Evolutionary conservation across 2,329 filamentous ascomycete genomes (phyloP), one percentile per base, ranked within the genome.

Genomic region (Proliferodiscus dingleyae): DNA sequence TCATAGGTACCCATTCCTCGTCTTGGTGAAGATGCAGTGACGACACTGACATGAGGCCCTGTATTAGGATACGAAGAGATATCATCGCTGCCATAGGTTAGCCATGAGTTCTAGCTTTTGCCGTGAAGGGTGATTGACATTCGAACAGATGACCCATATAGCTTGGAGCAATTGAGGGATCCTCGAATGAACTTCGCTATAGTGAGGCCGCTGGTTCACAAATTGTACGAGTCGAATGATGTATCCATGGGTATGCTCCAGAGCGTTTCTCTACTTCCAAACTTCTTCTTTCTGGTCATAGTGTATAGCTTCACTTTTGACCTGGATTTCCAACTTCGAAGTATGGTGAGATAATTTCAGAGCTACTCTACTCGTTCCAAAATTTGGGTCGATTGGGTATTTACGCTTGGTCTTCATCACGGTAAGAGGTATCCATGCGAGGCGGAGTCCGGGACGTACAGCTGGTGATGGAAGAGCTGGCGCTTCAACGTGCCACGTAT

Each of bases 131-230:
- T 15, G 7, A 28, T 24, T 37, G 10, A 15, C 16, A 7, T 40
- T 21, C 37, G 42, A 29, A 39, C 55, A 75, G 78, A 81, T 63
- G 78, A 81, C 62, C 77, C 78, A 19, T 81, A 81, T 60, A 87
- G 80, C 46, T 70, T 85, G 45, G 85, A 89, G 56, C 87, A 93
- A 69, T 71, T 94, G 52, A 79, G 83, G 59, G 85, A 89, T 63
- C 83, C 89, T 45, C 78, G 87, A 47, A 89, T 93, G 72, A 93
- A 93, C 62, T 37, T 60, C 16, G 53, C 84, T 1, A 83, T 93
- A 36, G 82, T 93, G 16, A 78, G 88, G 47, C 88, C 88, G 1
- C 68, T 93, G 21, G 86, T 93, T n/a, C 86, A 93, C 62, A 85
- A 87, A 62, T 75, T 91, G 7, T 93, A 89, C 62, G 81, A 87